Evolutionary conservation across 2,329 filamentous ascomycete species (phyloP).

Genomic region (Drechslerella coelobrocha): DNA sequence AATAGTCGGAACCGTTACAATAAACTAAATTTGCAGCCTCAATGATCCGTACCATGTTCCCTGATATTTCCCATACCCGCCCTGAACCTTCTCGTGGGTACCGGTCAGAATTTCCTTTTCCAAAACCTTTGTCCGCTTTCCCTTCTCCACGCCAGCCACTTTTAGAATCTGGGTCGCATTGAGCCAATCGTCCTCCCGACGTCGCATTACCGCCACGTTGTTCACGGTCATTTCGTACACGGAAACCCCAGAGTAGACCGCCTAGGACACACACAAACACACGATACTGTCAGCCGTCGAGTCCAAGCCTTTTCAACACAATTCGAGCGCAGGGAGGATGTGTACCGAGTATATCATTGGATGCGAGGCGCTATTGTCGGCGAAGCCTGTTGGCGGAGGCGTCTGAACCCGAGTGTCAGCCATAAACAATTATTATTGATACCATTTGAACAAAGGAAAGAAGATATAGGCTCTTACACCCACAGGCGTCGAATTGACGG

Average conservation of each 20-base stretch:
- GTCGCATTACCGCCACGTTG: constrained; percentile 90
- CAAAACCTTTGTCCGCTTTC: constrained; percentile 94
- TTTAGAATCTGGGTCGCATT: constrained; percentile 99
- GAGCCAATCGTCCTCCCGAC: constrained; percentile 91
- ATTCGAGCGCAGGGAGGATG: background rate
- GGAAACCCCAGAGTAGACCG: constrained; percentile 91
- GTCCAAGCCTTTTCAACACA: background rate
- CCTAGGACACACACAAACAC: constrained; percentile 60
- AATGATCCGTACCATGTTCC: constrained; percentile 74
- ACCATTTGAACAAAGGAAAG: background rate
- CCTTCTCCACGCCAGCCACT: constrained; percentile 95
- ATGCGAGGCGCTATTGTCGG: constrained; percentile 13
- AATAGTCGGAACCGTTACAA: background rate
- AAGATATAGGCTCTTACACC: constrained; percentile 12
- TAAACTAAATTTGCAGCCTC: constrained; percentile 12
- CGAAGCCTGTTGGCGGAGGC: constrained; percentile 37
- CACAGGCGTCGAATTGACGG: constrained; percentile 47
- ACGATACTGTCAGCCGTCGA: constrained; percentile 13
- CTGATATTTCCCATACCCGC: constrained; percentile 98
- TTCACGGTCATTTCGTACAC: constrained; percentile 99
- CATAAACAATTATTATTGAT: background rate
- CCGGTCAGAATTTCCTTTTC: constrained; percentile 97
- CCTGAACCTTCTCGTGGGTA: constrained; percentile 97
- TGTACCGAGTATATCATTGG: constrained; percentile 49
- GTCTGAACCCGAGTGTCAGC: constrained; percentile 20